phyloP scores from a whole-genome alignment of 805 yeast species.

The Ogataea zsoltii region DNA sequence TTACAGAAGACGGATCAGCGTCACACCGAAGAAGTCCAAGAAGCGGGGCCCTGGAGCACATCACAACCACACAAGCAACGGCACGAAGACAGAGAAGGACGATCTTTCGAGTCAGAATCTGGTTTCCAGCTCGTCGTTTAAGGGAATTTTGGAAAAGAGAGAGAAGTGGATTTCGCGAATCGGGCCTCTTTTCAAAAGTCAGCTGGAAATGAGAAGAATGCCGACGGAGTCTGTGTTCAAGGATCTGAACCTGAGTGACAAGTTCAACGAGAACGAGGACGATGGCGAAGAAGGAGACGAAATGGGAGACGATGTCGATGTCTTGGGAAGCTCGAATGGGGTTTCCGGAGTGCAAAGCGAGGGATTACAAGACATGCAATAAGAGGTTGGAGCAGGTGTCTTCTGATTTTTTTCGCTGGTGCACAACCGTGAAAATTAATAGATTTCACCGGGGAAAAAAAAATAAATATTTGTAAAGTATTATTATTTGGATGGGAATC shows the following conservation, averaged over 20 bases:
- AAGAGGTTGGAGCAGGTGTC: neutral
- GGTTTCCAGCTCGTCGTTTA: constrained; percentile 75
- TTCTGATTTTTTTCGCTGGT: neutral
- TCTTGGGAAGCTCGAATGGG: constrained; percentile 15
- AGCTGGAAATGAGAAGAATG: constrained; percentile 71
- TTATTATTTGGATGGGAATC: no score
- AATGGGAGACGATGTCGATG: constrained; percentile 27
- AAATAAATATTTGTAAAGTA: no score
- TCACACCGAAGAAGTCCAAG: constrained; percentile 61
- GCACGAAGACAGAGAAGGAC: constrained; percentile 26
- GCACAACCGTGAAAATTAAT: neutral
- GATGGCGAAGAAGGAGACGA: constrained; percentile 28
- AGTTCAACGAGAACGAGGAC: constrained; percentile 29
- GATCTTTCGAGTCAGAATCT: constrained; percentile 49
- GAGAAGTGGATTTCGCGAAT: constrained; percentile 85
- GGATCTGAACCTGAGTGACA: constrained; percentile 28
- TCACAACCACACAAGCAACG: constrained; percentile 24
- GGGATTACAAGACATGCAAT: constrained; percentile 17
- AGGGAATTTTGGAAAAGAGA: constrained; percentile 82
- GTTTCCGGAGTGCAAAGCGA: constrained; percentile 16
- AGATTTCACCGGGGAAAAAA: neutral
- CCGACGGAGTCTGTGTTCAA: constrained; percentile 64
- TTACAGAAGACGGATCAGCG: constrained; percentile 77
- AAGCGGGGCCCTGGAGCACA: constrained; percentile 41
- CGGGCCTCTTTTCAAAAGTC: constrained; percentile 77